Base-by-base conservation (phyloP, 2,329 filamentous ascomycete genomes). In the Aspergillus sp. region DNA sequence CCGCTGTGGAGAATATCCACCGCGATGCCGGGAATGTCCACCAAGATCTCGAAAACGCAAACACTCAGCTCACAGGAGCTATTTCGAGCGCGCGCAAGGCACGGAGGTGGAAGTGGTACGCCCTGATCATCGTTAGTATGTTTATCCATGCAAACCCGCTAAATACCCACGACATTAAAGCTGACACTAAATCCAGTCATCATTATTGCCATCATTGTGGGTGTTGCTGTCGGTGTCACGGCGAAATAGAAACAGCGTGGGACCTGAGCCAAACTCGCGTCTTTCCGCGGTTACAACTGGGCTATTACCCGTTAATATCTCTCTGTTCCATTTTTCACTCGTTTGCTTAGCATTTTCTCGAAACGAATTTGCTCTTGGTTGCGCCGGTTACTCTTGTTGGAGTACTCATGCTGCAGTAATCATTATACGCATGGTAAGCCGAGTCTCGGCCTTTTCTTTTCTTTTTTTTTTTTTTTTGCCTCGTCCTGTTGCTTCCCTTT, bases 51-150 rank as follows among this genome's bases (percentile, higher is more conserved):
- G 87, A 90, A 72, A 90, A 95, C 76, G 94, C 90, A 66, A 97
- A 95, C 73, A 85, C 87, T 65, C 88, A 97, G 77, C 91, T 98
- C 62, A 88, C 85, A 45, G 86, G 85, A n/a, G 93, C 93, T 13
- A 91, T 97, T 65, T 84, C 85, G 64, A 96, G 91, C 69, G 94
- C 94, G 8, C 85, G 90, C 75, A 86, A 87, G 69, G 91, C 90
- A 54, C 86, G 91, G 69, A 91, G 88, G 82, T 96, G 96, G 92
- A 97, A 97, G 90, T 97, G 93, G 93, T 93, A 91, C 76, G 97
- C 93, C 83, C 80, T 97, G 69, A 88, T 89, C 71, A 92, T 97
- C 72, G 81, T 84, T 69, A 80, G 82, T 84, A 75, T 79, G 85
- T 86, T 47, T 41, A 50, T 17, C 9, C 30, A 13, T 28, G 25